Conservation (phyloP, 1,284 basidiomycete genomes). For the Ustilago tritici region DNA sequence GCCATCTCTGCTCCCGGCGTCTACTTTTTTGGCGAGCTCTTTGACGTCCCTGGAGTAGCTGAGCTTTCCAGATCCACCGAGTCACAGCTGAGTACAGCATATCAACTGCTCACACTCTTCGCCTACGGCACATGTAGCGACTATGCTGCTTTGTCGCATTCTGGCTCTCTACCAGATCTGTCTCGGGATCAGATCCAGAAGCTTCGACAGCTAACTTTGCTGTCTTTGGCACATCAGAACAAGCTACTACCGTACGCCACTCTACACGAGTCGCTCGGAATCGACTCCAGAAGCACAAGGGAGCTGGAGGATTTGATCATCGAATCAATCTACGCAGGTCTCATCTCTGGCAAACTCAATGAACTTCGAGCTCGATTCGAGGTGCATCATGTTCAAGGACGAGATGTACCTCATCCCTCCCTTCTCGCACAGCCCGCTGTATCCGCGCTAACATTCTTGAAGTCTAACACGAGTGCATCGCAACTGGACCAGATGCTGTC, state of each 20-base stretch:
- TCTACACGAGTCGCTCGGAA: conserved; percentile 35
- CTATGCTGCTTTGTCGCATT: conserved; percentile 71
- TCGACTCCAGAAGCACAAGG: conserved; percentile 73
- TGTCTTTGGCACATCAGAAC: conserved; percentile 72
- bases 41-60: conserved; percentile 83
- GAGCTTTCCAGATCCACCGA: conserved; percentile 70
- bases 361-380: conserved; percentile 87
- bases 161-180: conserved; percentile 68
- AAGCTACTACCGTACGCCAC: conserved; percentile 40
- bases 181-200: conserved; percentile 82
- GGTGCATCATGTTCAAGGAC: conserved; percentile 88
- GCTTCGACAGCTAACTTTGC: conserved; percentile 89
- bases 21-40: conserved; percentile 88
- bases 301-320: conserved; percentile 95
- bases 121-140: conserved; percentile 82
- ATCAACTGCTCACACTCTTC: conserved; percentile 81
- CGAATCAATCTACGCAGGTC: conserved; percentile 89
- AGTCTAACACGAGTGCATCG: not conserved
- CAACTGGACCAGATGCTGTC: conserved; percentile 19
- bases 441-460: not conserved
- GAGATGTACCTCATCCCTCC: conserved; percentile 75
- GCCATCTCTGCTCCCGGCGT: conserved; percentile 88
- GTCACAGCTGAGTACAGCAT: conserved; percentile 51
- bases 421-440: conserved; percentile 6
- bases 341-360: conserved; percentile 89